phyloP scores from a whole-genome alignment of 768 basidiomycete genomes.

The Hygrophorus russula region DNA sequence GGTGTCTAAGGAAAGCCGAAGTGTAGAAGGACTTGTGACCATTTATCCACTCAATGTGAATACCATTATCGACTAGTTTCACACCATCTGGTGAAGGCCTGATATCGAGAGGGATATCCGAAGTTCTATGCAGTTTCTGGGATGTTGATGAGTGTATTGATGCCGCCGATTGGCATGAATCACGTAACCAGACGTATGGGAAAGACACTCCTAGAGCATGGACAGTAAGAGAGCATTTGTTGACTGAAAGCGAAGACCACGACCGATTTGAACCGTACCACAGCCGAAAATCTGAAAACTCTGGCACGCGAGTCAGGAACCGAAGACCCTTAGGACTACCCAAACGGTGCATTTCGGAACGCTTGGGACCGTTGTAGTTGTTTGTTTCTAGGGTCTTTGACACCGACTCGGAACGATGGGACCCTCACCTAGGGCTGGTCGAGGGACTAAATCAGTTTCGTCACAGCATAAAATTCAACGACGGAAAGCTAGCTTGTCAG shows the following conservation, averaged over 20 bases:
- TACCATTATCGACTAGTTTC: constrained; percentile 20
- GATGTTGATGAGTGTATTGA: constrained; percentile 71
- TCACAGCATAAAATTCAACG: not conserved
- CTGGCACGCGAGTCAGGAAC: too few species aligned
- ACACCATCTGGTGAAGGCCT: constrained; percentile 32
- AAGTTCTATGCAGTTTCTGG: constrained; percentile 68
- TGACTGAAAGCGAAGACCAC: constrained; percentile 16
- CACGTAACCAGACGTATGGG: constrained; percentile 72
- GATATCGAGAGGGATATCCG: constrained; percentile 47
- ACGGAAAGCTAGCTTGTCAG: too few species aligned
- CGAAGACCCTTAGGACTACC: too few species aligned
- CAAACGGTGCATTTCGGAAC: too few species aligned
- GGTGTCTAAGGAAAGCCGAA: constrained; percentile 33
- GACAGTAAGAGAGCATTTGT: constrained; percentile 21
- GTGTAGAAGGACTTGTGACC: constrained; percentile 50
- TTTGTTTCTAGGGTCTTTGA: too few species aligned
- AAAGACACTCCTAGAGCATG: constrained; percentile 35
- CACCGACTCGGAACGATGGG: too few species aligned
- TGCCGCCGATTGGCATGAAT: constrained; percentile 62
- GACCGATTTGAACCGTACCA: not conserved
- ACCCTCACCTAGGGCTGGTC: too few species aligned
- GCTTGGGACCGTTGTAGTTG: too few species aligned
- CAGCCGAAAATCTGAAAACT: too few species aligned
- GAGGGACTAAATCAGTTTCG: not conserved
- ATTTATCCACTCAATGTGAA: constrained; percentile 38